Percentiles rank a stretch among this genome's conserved stretches.
phyloP scores from a whole-genome alignment of 2,329 filamentous ascomycete species.

The Exserohilum rostratum region DNA sequence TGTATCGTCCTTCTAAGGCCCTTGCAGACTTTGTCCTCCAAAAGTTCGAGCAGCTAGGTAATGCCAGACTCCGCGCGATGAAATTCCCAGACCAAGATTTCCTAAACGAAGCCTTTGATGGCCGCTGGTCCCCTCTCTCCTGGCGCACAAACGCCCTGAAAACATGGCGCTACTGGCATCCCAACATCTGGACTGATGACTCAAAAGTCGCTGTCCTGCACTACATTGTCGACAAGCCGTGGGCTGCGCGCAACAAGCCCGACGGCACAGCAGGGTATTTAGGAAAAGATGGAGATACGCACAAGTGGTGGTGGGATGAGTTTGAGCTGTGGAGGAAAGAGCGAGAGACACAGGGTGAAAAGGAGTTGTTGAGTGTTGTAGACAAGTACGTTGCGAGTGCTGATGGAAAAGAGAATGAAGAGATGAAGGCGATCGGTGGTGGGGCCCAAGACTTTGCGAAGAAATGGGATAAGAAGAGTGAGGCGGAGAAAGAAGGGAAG shows the following conservation, averaged over 20 bases:
- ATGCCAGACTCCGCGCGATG: conserved; percentile 48
- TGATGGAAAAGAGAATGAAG: conserved; percentile 29
- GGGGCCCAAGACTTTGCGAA: conserved; percentile 41
- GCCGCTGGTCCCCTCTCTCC: conserved; percentile 52
- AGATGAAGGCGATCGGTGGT: conserved; percentile 40
- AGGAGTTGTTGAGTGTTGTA: conserved; percentile 25
- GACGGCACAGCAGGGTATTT: conserved; percentile 56
- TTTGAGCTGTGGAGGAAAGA: conserved; percentile 51
- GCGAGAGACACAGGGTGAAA: conserved; percentile 27
- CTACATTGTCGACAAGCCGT: conserved; percentile 64
- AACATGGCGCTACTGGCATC: conserved; percentile 61
- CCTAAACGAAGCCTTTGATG: conserved; percentile 55
- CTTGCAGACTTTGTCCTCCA: conserved; percentile 51
- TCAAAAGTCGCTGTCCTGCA: conserved; percentile 57
- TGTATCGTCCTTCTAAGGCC: conserved; percentile 53
- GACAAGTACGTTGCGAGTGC: conserved; percentile 32
- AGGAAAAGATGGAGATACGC: conserved; percentile 59
- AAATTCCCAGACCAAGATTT: conserved; percentile 63
- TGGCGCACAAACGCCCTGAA: conserved; percentile 63
- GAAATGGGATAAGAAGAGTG: conserved; percentile 23
- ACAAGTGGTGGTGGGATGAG: conserved; percentile 60
- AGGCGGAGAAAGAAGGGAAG: background rate
- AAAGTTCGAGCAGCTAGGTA: conserved; percentile 49
- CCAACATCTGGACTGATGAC: conserved; percentile 56
- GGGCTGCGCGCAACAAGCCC: conserved; percentile 50